Base-by-base conservation (phyloP, 1,284 basidiomycete genomes). In the Schizopora paradoxa region DNA sequence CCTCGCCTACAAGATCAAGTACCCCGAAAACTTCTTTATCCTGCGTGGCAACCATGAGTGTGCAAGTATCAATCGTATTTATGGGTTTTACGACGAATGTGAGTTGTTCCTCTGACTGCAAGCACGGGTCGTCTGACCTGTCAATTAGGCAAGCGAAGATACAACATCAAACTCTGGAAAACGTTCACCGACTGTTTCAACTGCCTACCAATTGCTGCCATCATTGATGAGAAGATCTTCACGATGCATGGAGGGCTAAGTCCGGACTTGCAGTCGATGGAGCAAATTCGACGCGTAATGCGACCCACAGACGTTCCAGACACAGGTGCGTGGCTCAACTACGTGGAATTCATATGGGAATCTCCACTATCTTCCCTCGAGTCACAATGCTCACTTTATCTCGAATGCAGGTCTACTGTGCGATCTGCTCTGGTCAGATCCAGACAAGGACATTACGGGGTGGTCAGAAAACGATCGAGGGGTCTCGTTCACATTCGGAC, bases 381-480 rank as follows among this genome's bases (percentile, higher is more conserved):
- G 10, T 31, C 8, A 31, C 14, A 31, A 10, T 8, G 27, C 41
- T 51, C 33, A 41, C 28, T 42, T 33, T 47, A 41, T 32, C 41
- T 45, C 48, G 40, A 37, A 35, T 19, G 16, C 37, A 82, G 92
- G 94, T 51, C 76, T 98, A 46, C 79, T 99, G 37, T 98, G 93
- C 65, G 95, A 99, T 68, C 76, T 99, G 49, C 73, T 99, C 57
- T 99, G 95, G 95, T 98, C 95, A 49, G 95, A 99, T 72, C 95
- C 95, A 34, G 95, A 98, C 75, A 98, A 99, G 70, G 95, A 98
- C 63, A 97, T 98, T 60, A 95, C 93, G 22, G 95, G 94, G 7
- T 99, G 95, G 95, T 94, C 91, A 63, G 95, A 99, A 73, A 99
- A 99, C 65, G 95, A 99, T 66, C 82, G 95, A 64, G 95, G 95